Conservation (phyloP, 108 stramenopile genomes). For the Nannochloropsis salina region DNA sequence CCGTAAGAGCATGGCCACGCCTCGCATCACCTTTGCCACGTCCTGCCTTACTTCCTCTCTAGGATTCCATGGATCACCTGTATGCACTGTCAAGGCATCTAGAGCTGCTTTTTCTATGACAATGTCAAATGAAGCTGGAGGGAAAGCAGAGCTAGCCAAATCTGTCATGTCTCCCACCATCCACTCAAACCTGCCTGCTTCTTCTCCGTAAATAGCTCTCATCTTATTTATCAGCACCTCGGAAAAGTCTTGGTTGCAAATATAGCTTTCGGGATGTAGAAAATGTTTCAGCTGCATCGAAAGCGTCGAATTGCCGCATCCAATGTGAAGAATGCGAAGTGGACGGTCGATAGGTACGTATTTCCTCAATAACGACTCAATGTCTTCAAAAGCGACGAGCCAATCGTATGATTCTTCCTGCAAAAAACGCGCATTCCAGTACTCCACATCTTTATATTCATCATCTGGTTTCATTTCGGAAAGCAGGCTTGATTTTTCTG, state of each 20-base stretch:
- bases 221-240: not conserved
- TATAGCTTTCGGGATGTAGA: not conserved
- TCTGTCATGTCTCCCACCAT: slow-evolving; percentile 17
- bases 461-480: not conserved
- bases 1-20: not conserved
- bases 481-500: no score
- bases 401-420: slow-evolving; percentile 15
- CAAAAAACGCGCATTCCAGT: slow-evolving; percentile 4
- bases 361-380: not conserved
- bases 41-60: not conserved
- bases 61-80: slow-evolving; percentile 2
- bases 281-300: not conserved
- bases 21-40: slow-evolving; percentile 1
- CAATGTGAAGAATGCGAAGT: not conserved
- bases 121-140: not conserved
- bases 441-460: not conserved
- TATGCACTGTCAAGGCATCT: not conserved
- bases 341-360: slow-evolving; percentile 14
- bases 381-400: slow-evolving; percentile 3
- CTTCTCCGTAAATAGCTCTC: not conserved
- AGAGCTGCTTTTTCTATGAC: not conserved
- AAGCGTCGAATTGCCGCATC: not conserved
- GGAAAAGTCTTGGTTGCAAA: slow-evolving; percentile 1
- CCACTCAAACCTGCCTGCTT: not conserved
- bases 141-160: not conserved